Evolutionary conservation across 192 early-diverging fungal genomes (phyloP), one percentile per base, ranked within the genome.

Genomic region (Gryganskiella cystojenkinii): DNA sequence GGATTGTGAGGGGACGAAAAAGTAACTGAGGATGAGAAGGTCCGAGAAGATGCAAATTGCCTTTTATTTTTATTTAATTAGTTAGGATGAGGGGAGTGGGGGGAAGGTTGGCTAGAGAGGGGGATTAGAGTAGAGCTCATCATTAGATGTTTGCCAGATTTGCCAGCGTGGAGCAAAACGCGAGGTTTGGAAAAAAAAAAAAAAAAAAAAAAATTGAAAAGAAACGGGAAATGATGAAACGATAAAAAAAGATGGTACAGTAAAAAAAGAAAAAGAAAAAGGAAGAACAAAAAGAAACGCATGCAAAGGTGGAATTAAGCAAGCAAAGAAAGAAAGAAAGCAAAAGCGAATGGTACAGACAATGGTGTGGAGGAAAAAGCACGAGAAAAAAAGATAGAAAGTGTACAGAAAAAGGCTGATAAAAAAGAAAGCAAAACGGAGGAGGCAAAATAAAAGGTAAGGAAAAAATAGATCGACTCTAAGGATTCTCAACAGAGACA

Each of bases 341-440:
- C n/a, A 34, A 49, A 13, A 15, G 19, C 43, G 24, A n/a, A 52
- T 56, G 35, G 54, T 58, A 59, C 56, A 69, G 62, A 37, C n/a
- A 19, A 53, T 40, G 54, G 13, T 8, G 28, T 56, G 28, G 7
- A 31, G 25, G 7, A 27, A 17, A 30, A 13, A 31, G 30, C 5
- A 17, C 8, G 24, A 27, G 5, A 15, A 9, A 24, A 11, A 15
- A 44, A 59, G 40, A 14, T 24, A 56, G 33, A 20, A 33, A 9
- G 37, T 40, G 49, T 37, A 63, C 59, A 61, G 59, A 61, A 20
- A 44, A 43, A 49, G 13, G 22, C 24, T 45, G 44, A 28, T n/a
- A 61, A 19, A 61, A 13, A 46, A 24, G 28, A 14, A 31, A 43
- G 37, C 28, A 52, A 63, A 63, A 4, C 13, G 31, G 31, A 52